These are phyloP conservation scores for Zasmidium angulare DNA, from an alignment of 2,329 filamentous ascomycete species.

Conservation along the genomic window DNA sequence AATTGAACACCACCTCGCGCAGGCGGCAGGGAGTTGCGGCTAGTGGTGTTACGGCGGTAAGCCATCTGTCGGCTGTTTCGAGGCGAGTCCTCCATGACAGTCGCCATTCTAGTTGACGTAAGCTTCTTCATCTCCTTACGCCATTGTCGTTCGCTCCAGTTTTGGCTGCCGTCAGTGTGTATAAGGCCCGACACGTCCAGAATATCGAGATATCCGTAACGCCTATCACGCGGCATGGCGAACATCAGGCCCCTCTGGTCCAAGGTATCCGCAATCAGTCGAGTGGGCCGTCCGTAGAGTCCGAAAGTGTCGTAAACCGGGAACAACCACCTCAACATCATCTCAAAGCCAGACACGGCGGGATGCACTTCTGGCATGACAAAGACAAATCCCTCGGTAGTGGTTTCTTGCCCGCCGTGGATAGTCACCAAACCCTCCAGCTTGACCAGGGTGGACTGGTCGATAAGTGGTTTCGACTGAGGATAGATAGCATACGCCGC, in stretches of 20 bases:
- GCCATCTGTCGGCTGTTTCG: slow-evolving; percentile 29
- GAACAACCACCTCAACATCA: slow-evolving; percentile 88
- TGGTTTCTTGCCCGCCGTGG: slow-evolving; percentile 69
- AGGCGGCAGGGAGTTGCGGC: slow-evolving; percentile 37
- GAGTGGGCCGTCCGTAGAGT: slow-evolving; percentile 84
- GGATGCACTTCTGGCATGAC: slow-evolving; percentile 94
- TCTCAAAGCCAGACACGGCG: slow-evolving; percentile 92
- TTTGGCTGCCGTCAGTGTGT: slow-evolving; percentile 69
- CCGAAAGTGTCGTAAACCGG: slow-evolving; percentile 91
- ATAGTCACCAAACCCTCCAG: slow-evolving; percentile 89
- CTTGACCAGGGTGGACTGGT: slow-evolving; percentile 91
- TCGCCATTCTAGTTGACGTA: slow-evolving; percentile 74
- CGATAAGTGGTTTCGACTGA: slow-evolving; percentile 87
- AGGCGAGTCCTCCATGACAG: slow-evolving; percentile 27
- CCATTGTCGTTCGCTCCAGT: slow-evolving; percentile 88
- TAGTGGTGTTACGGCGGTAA: slow-evolving; percentile 44
- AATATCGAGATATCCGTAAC: slow-evolving; percentile 88
- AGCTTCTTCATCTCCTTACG: slow-evolving; percentile 83
- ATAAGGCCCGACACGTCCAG: slow-evolving; percentile 82
- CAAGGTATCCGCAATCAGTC: slow-evolving; percentile 81
- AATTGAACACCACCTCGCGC: slow-evolving; percentile 40
- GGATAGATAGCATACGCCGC: slow-evolving; percentile 95
- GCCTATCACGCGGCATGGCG: slow-evolving; percentile 84
- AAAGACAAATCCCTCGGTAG: slow-evolving; percentile 92
- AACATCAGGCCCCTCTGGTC: slow-evolving; percentile 95